Conservation (phyloP, 768 basidiomycete genomes). For the Coprinopsis strossmayeri region DNA sequence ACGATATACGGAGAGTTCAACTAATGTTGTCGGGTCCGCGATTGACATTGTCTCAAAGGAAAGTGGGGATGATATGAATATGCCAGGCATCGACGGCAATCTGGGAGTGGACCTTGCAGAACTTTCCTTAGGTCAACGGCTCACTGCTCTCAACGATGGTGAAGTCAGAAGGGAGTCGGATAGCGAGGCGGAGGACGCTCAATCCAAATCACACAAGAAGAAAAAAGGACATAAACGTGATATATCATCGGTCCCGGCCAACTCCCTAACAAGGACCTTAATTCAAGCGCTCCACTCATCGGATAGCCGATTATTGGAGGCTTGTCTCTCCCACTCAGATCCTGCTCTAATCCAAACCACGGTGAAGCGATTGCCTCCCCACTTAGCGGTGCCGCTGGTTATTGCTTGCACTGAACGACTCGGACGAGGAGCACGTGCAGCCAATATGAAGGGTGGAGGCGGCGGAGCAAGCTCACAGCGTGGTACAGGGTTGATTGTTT, state of each 20-base stretch:
- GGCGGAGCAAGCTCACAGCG: conserved; percentile 77
- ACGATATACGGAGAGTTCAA: conserved; percentile 62
- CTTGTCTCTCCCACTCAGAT: conserved; percentile 81
- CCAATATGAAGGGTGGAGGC: conserved; percentile 70
- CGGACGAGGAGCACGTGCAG: conserved; percentile 64
- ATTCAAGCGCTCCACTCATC: conserved; percentile 96
- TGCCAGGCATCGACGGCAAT: conserved; percentile 53
- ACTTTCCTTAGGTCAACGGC: conserved; percentile 83
- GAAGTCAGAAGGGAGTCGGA: conserved; percentile 29
- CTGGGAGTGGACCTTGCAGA: conserved; percentile 86
- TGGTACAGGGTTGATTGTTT: conserved; percentile 60
- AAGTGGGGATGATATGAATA: conserved; percentile 40
- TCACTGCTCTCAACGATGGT: conserved; percentile 62
- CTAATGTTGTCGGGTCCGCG: conserved; percentile 62
- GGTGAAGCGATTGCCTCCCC: conserved; percentile 78
- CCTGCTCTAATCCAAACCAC: conserved; percentile 79
- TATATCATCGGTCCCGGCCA: conserved; percentile 55
- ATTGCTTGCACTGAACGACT: conserved; percentile 86
- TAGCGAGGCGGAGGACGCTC: conserved; percentile 35
- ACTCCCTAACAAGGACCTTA: conserved; percentile 87
- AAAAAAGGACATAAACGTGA: conserved; percentile 19
- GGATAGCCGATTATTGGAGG: conserved; percentile 81
- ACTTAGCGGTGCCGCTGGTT: conserved; percentile 80
- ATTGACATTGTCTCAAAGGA: conserved; percentile 56
- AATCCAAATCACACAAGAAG: conserved; percentile 26